phyloP scores from a whole-genome alignment of 495 filamentous ascomycete species.

The Hypoxylon subgilvum region DNA sequence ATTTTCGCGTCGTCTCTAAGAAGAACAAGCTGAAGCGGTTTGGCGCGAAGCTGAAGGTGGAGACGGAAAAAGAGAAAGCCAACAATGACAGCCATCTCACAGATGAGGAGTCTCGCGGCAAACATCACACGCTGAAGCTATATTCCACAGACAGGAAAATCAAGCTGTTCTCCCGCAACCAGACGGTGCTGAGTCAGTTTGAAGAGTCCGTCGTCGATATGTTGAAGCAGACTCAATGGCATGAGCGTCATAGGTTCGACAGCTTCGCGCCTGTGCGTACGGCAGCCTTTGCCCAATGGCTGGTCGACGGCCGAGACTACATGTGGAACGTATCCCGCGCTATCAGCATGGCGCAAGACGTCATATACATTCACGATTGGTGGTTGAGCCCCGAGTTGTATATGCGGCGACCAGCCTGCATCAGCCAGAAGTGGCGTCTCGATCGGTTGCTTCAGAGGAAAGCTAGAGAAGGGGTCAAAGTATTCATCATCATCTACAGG shows the following conservation, averaged over 20 bases:
- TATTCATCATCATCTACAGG: conserved; percentile 97
- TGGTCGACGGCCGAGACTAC: conserved; percentile 95
- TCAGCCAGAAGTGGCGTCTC: conserved; percentile 98
- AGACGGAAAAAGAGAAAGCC: conserved; percentile 34
- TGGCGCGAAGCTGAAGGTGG: conserved; percentile 61
- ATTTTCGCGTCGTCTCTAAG: conserved; percentile 78
- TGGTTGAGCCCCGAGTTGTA: conserved; percentile 98
- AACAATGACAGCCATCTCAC: conserved; percentile 50
- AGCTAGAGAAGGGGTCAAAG: conserved; percentile 92
- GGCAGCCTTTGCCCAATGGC: conserved; percentile 90
- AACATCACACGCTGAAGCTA: conserved; percentile 84
- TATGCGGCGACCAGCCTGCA: conserved; percentile 90
- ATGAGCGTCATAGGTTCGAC: conserved; percentile 80
- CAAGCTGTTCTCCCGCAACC: conserved; percentile 89
- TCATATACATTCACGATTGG: conserved; percentile 99
- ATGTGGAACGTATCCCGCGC: conserved; percentile 99
- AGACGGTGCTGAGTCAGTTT: conserved; percentile 87
- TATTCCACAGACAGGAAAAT: conserved; percentile 87
- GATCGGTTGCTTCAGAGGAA: conserved; percentile 94
- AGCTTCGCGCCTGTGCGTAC: conserved; percentile 92
- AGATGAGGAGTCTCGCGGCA: conserved; percentile 61
- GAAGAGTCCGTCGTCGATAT: conserved; percentile 89
- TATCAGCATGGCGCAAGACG: conserved; percentile 97
- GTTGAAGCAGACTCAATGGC: conserved; percentile 79
- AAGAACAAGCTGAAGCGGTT: conserved; percentile 71